Conservation (phyloP, 164 flowering plant species). For the Pachysandra terminalis region DNA sequence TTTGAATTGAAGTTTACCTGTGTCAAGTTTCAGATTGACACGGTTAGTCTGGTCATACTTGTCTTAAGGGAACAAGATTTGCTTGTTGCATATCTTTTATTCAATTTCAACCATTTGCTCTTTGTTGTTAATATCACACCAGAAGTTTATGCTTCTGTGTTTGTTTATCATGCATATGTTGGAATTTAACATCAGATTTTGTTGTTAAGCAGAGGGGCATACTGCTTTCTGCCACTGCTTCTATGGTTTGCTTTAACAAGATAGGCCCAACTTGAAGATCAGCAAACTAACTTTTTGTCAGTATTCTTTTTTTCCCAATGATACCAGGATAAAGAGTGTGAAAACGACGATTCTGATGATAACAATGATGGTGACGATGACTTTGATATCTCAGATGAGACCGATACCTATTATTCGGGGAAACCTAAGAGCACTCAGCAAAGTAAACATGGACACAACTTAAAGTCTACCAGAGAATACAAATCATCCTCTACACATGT, state of each 20-base stretch:
- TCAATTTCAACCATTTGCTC: background rate
- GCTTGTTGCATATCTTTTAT: background rate
- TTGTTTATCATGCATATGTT: background rate
- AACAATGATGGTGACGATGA: conserved; percentile 63
- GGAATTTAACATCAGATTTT: background rate
- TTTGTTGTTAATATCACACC: background rate
- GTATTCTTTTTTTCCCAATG: conserved; percentile 9
- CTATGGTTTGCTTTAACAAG: background rate
- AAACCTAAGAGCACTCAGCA: conserved; percentile 41
- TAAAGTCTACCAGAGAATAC: conserved; percentile 38
- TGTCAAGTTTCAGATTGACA: background rate
- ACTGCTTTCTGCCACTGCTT: background rate
- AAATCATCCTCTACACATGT: conserved; percentile 38
- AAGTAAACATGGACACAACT: conserved; percentile 39
- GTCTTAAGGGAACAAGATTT: background rate
- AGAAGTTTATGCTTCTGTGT: background rate
- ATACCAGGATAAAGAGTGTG: conserved; percentile 70
- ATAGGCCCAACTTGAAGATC: background rate
- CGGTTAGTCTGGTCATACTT: background rate
- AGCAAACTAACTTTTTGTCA: conserved; percentile 1
- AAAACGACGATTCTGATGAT: conserved; percentile 66
- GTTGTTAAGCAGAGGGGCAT: background rate
- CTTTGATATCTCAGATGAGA: conserved; percentile 68
- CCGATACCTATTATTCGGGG: conserved; percentile 43
- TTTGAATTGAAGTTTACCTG: background rate